Percentiles rank a stretch among this genome's conserved stretches.
Evolutionary conservation across 345 rosid genomes (phyloP).

Genomic region (Lumnitzera littorea): DNA sequence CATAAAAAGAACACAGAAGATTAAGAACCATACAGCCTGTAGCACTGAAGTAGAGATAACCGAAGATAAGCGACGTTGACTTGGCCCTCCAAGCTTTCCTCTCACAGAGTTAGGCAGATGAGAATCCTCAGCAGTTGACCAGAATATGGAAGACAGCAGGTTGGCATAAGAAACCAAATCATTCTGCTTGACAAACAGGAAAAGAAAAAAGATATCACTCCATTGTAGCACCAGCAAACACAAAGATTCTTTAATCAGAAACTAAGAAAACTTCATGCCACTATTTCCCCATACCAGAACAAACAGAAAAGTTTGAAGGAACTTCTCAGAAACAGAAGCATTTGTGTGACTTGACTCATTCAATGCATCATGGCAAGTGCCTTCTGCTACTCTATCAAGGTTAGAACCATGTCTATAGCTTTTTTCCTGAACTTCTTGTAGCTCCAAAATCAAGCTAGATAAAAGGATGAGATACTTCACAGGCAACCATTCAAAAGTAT

Average conservation of each 20-base stretch:
- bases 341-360: slow-evolving; percentile 20
- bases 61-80: slow-evolving; percentile 81
- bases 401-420: slow-evolving; percentile 21
- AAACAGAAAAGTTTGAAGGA: slow-evolving; percentile 30
- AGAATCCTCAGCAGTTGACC: slow-evolving; percentile 36
- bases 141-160: slow-evolving; percentile 56
- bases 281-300: slow-evolving; percentile 42
- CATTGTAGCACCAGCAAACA: slow-evolving; percentile 4
- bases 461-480: slow-evolving; percentile 57
- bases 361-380: slow-evolving; percentile 21
- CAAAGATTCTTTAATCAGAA: neutral
- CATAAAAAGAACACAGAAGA: slow-evolving; percentile 7
- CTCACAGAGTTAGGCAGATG: slow-evolving; percentile 60
- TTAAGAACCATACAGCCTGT: slow-evolving; percentile 58
- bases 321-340: slow-evolving; percentile 34
- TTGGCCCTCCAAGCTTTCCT: slow-evolving; percentile 95
- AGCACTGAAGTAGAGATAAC: slow-evolving; percentile 57
- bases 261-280: neutral
- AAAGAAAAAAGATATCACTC: neutral
- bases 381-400: slow-evolving; percentile 16
- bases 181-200: slow-evolving; percentile 41
- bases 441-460: slow-evolving; percentile 55
- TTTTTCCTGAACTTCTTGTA: slow-evolving; percentile 46
- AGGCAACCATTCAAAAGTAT: slow-evolving; percentile 31
- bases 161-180: slow-evolving; percentile 59